Base-by-base conservation (phyloP, 257 asterid species). In the Datura wrightii region DNA sequence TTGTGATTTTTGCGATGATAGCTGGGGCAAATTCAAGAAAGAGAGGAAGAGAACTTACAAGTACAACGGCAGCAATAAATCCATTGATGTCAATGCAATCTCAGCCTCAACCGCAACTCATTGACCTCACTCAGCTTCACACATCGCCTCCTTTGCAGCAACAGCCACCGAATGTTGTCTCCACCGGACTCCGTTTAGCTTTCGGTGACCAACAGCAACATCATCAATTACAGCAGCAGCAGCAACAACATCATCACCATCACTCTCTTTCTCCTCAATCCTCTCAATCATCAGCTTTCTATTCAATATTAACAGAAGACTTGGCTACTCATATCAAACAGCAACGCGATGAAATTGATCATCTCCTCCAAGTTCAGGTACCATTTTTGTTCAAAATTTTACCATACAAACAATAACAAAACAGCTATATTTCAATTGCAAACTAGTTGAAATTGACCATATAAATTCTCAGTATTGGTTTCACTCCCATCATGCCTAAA, bases 121-220 rank as follows among this genome's bases (percentile, higher is more conserved):
- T 89, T 39, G 90, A 86, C 85, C 88, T 88, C 67, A 52, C 87
- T 72, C 89, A 86, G 63, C 88, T 86, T 36, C 88, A 84, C 10
- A 58, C 88, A 7, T 82, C 85, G 34, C 67, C 85, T 31, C 31
- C 62, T 24, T 74, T 44, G 1, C 81, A 74, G 60, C 81, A 69
- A 41, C 79, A 24, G 1, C 89, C 83, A 10, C 87, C 83, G 5
- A 85, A 89, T 70, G 88, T 83, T 11, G 90, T 89, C 10, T 86
- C 89, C 60, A 89, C 91, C 37, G 91, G 93, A 55, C 93, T 90
- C 18, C 89, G 89, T 39, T 69, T 90, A 46, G 84, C 92, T 10
- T 89, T 86, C 10, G 91, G 89, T 5, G 88, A 76, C 44, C 82
- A 76, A 13, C 80, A 84, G 5, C 87, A 87, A 5, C 85, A 65